Conservation (phyloP, 108 stramenopile genomes). For the Aurantiochytrium sp. region DNA sequence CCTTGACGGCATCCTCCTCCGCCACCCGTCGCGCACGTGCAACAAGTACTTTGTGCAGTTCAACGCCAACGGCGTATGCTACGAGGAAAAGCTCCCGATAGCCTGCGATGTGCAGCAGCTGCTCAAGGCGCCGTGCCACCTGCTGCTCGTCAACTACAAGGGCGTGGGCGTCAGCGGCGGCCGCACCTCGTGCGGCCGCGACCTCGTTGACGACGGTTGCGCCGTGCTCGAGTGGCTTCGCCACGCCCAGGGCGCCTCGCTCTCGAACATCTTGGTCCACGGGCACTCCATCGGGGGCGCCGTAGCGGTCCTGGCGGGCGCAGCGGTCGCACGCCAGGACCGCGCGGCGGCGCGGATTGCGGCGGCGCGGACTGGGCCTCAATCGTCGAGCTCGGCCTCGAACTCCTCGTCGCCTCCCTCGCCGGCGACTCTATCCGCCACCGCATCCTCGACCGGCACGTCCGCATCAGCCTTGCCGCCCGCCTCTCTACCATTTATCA, state of each 20-base stretch:
- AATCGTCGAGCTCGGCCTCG: no score
- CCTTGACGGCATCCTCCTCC: neutral
- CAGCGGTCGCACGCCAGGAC: neutral
- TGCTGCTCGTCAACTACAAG: neutral
- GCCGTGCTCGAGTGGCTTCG: conserved; percentile 19
- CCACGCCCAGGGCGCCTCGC: neutral
- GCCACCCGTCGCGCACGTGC: neutral
- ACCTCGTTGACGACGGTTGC: neutral
- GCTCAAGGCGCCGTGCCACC: neutral
- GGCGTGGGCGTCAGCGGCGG: neutral
- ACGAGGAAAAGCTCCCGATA: neutral
- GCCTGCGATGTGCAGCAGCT: neutral
- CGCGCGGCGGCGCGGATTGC: no score
- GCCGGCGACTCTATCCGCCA: no score
- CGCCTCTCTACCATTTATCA: neutral
- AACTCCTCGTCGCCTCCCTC: no score
- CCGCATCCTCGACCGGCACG: neutral
- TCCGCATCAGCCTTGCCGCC: neutral
- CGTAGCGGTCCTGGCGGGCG: neutral
- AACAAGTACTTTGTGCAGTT: neutral
- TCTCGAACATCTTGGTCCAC: neutral
- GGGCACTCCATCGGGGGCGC: conserved; percentile 18
- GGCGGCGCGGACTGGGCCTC: no score
- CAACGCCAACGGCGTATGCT: conserved; percentile 14
- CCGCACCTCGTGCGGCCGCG: neutral